Evolutionary conservation across 164 flowering plant species (phyloP).

Genomic region (Magnolia officinalis): DNA sequence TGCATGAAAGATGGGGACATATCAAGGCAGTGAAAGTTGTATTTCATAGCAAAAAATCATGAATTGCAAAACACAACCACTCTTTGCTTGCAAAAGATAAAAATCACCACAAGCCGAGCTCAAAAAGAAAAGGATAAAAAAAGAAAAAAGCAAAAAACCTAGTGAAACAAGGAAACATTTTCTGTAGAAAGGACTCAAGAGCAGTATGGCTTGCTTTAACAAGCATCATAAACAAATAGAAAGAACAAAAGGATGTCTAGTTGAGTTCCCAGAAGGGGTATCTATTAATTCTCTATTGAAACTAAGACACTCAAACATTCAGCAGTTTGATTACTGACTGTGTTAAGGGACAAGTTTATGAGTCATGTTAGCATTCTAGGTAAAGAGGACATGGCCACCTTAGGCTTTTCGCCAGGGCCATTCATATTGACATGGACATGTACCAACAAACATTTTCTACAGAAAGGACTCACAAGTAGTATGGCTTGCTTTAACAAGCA

Average conservation of each 20-base stretch:
- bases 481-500: neutral
- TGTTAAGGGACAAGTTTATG: neutral
- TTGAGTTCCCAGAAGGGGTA: neutral
- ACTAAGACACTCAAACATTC: neutral
- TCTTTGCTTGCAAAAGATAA: neutral
- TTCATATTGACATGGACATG: too few species aligned
- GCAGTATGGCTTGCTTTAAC: neutral
- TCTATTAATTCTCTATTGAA: neutral
- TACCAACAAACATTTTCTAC: neutral
- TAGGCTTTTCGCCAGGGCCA: too few species aligned
- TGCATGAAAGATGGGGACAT: slow-evolving; percentile 31
- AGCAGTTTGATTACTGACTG: neutral
- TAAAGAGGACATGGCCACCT: neutral
- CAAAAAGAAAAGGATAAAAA: neutral
- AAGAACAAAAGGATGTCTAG: neutral
- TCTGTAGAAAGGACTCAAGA: neutral
- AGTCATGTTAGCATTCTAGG: neutral
- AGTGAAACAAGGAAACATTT: neutral
- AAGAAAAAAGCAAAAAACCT: neutral
- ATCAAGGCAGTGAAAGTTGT: slow-evolving; percentile 1
- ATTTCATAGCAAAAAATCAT: neutral
- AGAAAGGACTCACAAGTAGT: neutral
- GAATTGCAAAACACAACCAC: too few species aligned
- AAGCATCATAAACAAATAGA: neutral
- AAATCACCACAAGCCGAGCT: neutral